Conservation (phyloP, 108 stramenopile species). For the Pseudonitzschia multistriata region DNA sequence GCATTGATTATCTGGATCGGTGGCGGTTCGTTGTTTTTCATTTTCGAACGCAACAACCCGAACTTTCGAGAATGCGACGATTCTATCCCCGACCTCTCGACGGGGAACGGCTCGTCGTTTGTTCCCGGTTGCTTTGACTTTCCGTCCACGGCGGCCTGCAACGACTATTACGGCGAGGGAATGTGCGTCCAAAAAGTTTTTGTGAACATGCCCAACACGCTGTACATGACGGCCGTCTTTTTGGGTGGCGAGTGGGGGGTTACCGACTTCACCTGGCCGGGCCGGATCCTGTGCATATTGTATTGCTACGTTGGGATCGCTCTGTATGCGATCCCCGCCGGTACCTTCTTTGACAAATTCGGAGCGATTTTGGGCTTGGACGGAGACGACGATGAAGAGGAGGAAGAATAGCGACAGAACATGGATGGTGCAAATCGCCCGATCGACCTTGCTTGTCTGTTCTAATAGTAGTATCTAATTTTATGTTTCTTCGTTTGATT, state of each 20-base stretch:
- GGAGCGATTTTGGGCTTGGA: constrained; percentile 79
- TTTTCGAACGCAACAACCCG: constrained; percentile 82
- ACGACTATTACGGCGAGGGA: constrained; percentile 58
- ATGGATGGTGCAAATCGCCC: no score
- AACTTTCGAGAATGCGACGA: constrained; percentile 77
- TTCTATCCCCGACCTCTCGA: constrained; percentile 49
- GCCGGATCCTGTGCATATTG: constrained; percentile 79
- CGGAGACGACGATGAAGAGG: constrained; percentile 73
- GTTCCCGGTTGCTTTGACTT: constrained; percentile 75
- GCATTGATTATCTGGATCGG: constrained; percentile 92
- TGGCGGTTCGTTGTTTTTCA: constrained; percentile 83
- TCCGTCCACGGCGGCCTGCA: constrained; percentile 58
- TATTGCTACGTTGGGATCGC: constrained; percentile 85
- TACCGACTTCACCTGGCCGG: constrained; percentile 91
- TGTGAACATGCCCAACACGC: constrained; percentile 75
- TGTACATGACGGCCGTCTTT: constrained; percentile 90
- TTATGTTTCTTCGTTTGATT: neutral
- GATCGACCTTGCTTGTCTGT: neutral
- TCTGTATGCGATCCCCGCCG: constrained; percentile 86
- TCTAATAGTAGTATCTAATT: neutral
- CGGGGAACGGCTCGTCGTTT: constrained; percentile 19
- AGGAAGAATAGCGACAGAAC: constrained; percentile 10
- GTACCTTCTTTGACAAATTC: constrained; percentile 88
- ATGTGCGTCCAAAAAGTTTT: constrained; percentile 81
- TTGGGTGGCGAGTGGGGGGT: constrained; percentile 91